Percentiles rank a stretch among this genome's conserved stretches.
Conservation (phyloP, 139 green algal species). For the Chlamydomonas urium region DNA sequence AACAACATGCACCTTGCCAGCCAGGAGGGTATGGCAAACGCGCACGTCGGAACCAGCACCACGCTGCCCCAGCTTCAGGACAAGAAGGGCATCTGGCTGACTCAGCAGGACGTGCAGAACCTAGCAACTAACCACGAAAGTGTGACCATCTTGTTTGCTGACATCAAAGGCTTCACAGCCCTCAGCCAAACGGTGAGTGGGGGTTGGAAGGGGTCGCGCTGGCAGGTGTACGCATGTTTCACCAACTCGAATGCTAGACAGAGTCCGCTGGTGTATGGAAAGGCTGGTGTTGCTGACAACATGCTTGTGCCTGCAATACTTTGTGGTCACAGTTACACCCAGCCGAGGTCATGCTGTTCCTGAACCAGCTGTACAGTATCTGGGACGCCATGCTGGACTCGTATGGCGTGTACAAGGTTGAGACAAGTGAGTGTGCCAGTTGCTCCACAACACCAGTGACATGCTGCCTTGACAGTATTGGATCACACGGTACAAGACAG, state of each 20-base stretch:
- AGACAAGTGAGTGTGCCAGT: constrained; percentile 6
- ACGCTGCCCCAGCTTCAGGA: background rate
- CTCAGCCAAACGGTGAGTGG: background rate
- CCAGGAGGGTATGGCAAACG: no score
- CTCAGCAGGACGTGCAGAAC: constrained; percentile 28
- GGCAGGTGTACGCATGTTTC: no score
- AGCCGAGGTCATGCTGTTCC: constrained; percentile 29
- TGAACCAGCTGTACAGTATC: constrained; percentile 19
- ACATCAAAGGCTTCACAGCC: constrained; percentile 21
- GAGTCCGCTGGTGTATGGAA: no score
- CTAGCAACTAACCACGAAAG: constrained; percentile 30
- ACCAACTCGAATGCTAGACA: no score
- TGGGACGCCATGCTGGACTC: constrained; percentile 21
- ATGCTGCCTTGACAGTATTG: background rate
- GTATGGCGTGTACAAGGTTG: constrained; percentile 23
- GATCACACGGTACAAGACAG: no score
- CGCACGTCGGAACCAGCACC: no score
- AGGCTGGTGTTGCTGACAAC: no score
- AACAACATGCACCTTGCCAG: no score
- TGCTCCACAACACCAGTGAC: background rate
- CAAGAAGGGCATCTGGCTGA: constrained; percentile 19
- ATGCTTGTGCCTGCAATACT: no score
- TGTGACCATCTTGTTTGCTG: constrained; percentile 30
- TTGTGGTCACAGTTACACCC: no score
- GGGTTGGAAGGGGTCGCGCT: background rate